These are phyloP conservation scores for Jamesozyma piceae DNA, from an alignment of 805 yeast species.

Conservation along the genomic window DNA sequence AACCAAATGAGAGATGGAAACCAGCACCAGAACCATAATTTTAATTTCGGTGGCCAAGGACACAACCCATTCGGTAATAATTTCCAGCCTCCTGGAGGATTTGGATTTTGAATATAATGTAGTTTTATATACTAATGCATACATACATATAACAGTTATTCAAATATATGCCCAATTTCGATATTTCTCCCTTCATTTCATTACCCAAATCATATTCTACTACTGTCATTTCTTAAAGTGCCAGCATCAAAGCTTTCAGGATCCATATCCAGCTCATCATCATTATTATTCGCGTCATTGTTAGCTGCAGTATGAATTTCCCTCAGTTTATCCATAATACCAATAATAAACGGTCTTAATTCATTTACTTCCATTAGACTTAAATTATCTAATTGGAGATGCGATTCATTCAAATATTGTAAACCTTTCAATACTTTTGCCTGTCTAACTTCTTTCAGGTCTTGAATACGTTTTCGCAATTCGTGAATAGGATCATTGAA, in stretches of 20 bases:
- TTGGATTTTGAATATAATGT: not conserved
- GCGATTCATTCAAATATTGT: slow-evolving; percentile 66
- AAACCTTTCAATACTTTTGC: slow-evolving; percentile 78
- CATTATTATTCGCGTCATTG: not conserved
- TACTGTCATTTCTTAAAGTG: slow-evolving; percentile 4
- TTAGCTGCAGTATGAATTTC: slow-evolving; percentile 31
- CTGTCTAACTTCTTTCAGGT: slow-evolving; percentile 71
- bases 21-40: not conserved
- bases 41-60: slow-evolving; percentile 6
- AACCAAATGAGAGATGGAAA: slow-evolving; percentile 38
- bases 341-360: slow-evolving; percentile 69
- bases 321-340: slow-evolving; percentile 71
- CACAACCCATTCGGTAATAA: slow-evolving; percentile 6
- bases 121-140: not conserved
- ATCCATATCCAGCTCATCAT: slow-evolving; percentile 3
- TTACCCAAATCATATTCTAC: not conserved
- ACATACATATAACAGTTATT: not conserved
- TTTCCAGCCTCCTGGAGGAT: slow-evolving; percentile 2
- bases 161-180: not conserved
- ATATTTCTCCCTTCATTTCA: not conserved
- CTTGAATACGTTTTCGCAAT: slow-evolving; percentile 64
- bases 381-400: slow-evolving; percentile 73
- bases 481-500: slow-evolving; percentile 62
- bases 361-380: slow-evolving; percentile 83
- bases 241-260: slow-evolving; percentile 5